Conservation (phyloP, 1,139 yeast genomes). For the Entelexis paramagnoliae region DNA sequence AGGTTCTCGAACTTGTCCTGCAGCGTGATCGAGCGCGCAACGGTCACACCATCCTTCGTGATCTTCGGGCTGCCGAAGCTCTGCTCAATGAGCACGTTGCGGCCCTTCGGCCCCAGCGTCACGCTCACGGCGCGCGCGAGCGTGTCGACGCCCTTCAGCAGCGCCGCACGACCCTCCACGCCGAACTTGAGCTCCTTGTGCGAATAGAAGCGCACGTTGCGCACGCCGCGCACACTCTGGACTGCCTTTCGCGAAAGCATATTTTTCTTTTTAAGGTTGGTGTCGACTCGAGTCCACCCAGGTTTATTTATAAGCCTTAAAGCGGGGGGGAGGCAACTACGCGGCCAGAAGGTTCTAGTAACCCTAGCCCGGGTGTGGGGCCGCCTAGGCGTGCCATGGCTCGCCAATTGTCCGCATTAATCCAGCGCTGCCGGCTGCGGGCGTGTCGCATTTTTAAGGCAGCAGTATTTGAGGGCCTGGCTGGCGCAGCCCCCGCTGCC, state of each 20-base stretch:
- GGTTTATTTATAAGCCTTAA: constrained; percentile 2
- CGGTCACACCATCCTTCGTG: constrained; percentile 99
- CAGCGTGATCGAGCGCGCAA: constrained; percentile 77
- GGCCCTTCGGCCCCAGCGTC: constrained; percentile 96
- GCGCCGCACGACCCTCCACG: constrained; percentile 96
- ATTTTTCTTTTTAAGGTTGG: neutral
- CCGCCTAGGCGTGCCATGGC: too few species aligned
- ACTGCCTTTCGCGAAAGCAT: constrained; percentile 17
- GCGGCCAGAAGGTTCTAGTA: constrained; percentile 5
- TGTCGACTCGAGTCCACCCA: neutral
- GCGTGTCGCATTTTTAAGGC: too few species aligned
- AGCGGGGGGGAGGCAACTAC: neutral
- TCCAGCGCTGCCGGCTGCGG: too few species aligned
- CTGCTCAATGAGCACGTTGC: constrained; percentile 95
- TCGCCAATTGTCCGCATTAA: too few species aligned
- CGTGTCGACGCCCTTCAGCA: constrained; percentile 90
- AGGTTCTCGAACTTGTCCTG: constrained; percentile 93
- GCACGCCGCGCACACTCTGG: constrained; percentile 15
- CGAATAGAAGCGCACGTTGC: constrained; percentile 38
- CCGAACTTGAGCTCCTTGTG: constrained; percentile 97
- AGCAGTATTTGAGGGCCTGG: too few species aligned
- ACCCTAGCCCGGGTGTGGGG: constrained; percentile 4
- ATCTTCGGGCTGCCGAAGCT: constrained; percentile 96
- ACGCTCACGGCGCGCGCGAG: constrained; percentile 96
- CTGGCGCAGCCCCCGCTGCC: too few species aligned